Evolutionary conservation across 306 rosid species (phyloP), one percentile per base, ranked within the genome.

Genomic region (Phaseolus lunatus): DNA sequence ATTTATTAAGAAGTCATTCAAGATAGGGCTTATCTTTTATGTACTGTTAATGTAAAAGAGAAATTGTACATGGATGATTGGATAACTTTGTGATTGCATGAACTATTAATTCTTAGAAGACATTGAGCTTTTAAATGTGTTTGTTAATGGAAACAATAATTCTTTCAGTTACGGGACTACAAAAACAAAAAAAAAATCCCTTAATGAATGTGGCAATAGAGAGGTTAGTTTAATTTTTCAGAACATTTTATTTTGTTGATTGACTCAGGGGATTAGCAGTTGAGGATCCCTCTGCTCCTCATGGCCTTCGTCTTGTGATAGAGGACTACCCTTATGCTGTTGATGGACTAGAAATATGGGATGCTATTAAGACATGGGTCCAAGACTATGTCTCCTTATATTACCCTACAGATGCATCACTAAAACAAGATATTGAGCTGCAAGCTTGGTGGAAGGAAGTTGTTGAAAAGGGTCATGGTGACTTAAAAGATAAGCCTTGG

Each of bases 361-460:
- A 73, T 26, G 89, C 97, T 0, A 89, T 89, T 23, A 79, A 80
- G 22, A 64, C 84, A 9, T 90, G 92, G 92, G 92, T 88, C 2
- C 15, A 59, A 9, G 95, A 90, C 2, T 90, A 90, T 16, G 81
- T 86, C 29, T 77, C 79, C 12, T 75, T 69, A 77, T 92, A 88
- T 57, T 90, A 90, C 58, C 44, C 81, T 22, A 52, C 82, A 1
- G 84, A 92, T 22, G 80, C 48, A 0, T 63, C 74, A 2, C 53
- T 88, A 1, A 67, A 66, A 41, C 63, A 85, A 14, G 95, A 92
- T 72, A 3, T 75, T 8, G 97, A 88, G 18, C 79, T 89, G 3
- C 97, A 90, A 70, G 73, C 86, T 4, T 92, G 91, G 93, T 90
- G 97, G 97, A 88, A 88, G 54, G 97, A 90, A 29, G 85, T 75